Conservation (phyloP, 1,284 basidiomycete species). For the Moesziomyces parantarcticus region DNA sequence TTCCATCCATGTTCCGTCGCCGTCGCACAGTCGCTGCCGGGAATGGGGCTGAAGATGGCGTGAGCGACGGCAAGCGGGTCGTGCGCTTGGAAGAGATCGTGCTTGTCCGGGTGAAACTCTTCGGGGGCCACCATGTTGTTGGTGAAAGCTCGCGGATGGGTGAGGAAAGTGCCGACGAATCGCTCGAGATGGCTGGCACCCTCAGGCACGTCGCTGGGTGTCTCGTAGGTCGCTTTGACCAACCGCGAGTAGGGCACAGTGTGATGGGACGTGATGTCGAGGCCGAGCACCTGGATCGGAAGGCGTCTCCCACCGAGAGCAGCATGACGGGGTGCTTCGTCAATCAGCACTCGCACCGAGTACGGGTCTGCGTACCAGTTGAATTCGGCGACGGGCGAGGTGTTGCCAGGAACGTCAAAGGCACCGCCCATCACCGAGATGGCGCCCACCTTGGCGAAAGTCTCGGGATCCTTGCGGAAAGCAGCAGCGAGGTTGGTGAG, state of each 20-base stretch:
- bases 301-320: slow-evolving; percentile 25
- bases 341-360: slow-evolving; percentile 73
- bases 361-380: slow-evolving; percentile 94
- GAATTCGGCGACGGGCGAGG: slow-evolving; percentile 74
- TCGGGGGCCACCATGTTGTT: slow-evolving; percentile 55
- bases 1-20: slow-evolving; percentile 32
- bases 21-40: slow-evolving; percentile 3
- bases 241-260: slow-evolving; percentile 58
- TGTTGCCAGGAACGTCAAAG: slow-evolving; percentile 91
- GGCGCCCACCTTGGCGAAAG: slow-evolving; percentile 74
- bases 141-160: slow-evolving; percentile 58
- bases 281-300: slow-evolving; percentile 57
- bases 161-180: slow-evolving; percentile 57
- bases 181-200: slow-evolving; percentile 30
- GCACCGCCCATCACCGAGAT: slow-evolving; percentile 96
- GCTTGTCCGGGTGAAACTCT: slow-evolving; percentile 52
- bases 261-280: slow-evolving; percentile 60
- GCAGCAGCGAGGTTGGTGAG: slow-evolving; percentile 84
- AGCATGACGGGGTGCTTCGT: slow-evolving; percentile 40
- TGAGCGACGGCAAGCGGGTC: slow-evolving; percentile 65
- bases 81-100: slow-evolving; percentile 62
- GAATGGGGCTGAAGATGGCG: slow-evolving; percentile 50
- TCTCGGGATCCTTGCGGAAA: slow-evolving; percentile 73
- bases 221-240: slow-evolving; percentile 44
- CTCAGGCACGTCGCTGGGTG: slow-evolving; percentile 13